Percentiles rank a stretch among this genome's conserved stretches.
phyloP scores from a whole-genome alignment of 1,284 basidiomycete species.

The Ceratorhiza oryzae-sativae region DNA sequence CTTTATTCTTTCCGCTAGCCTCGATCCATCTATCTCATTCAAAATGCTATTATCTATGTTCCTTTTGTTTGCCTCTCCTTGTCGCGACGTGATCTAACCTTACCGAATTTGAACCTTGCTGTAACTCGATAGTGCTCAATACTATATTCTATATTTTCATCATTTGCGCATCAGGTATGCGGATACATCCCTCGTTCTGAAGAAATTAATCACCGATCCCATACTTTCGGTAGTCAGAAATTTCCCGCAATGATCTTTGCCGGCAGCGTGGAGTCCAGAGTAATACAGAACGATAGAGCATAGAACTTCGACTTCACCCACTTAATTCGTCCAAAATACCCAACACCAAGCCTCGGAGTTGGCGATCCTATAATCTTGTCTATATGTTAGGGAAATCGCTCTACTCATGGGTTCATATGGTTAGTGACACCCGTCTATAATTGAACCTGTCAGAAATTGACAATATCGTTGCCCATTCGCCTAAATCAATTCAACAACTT shows the following conservation, averaged over 20 bases:
- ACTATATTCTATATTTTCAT: constrained; percentile 15
- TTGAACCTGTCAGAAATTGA: constrained; percentile 21
- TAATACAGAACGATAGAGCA: constrained; percentile 18
- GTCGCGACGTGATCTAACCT: constrained; percentile 1
- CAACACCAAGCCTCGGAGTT: constrained; percentile 11
- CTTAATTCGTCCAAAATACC: constrained; percentile 37
- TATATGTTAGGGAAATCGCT: not conserved
- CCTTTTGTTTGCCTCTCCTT: not conserved
- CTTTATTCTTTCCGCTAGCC: not conserved
- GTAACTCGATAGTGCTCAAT: constrained; percentile 12
- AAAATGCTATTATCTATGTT: not conserved
- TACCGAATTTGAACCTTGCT: not conserved
- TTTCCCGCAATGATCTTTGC: constrained; percentile 33
- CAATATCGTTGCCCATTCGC: too few relatives aligned
- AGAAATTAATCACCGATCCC: too few relatives aligned
- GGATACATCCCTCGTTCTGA: too few relatives aligned
- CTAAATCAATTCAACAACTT: not conserved
- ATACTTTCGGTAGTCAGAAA: too few relatives aligned
- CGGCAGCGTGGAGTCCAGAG: constrained; percentile 18
- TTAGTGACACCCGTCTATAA: constrained; percentile 18
- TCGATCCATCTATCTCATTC: constrained; percentile 11
- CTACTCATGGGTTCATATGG: constrained; percentile 26
- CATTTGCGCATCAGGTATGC: too few relatives aligned
- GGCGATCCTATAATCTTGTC: not conserved
- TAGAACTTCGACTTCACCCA: constrained; percentile 35